Evolutionary conservation across 495 filamentous ascomycete species (phyloP).

Genomic region (Aspergillus biplanus): DNA sequence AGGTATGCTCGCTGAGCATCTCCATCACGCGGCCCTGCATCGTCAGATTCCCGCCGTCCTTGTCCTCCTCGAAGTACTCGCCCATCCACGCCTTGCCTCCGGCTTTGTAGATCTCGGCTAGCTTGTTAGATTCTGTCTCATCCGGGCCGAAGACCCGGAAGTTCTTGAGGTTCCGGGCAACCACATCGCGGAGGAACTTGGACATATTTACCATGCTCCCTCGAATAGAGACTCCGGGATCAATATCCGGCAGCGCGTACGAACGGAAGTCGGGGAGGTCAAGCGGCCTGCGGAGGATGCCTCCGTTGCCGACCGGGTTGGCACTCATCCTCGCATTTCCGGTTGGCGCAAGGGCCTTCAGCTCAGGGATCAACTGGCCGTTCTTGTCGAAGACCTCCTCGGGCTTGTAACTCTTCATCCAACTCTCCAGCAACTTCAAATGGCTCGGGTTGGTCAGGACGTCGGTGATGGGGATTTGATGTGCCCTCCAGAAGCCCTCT

Average conservation of each 20-base stretch:
- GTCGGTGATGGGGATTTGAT: conserved; percentile 72
- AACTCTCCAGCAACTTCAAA: conserved; percentile 64
- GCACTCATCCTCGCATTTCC: conserved; percentile 69
- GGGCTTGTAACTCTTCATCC: conserved; percentile 72
- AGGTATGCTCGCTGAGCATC: conserved; percentile 75
- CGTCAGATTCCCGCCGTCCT: conserved; percentile 68
- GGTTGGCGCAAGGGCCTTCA: conserved; percentile 62
- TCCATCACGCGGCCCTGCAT: conserved; percentile 72
- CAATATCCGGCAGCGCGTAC: conserved; percentile 59
- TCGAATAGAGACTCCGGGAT: conserved; percentile 51
- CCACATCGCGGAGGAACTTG: conserved; percentile 62
- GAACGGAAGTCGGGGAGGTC: conserved; percentile 66
- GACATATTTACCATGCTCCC: conserved; percentile 69
- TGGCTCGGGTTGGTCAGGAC: conserved; percentile 61
- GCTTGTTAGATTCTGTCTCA: conserved; percentile 78
- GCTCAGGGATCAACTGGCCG: conserved; percentile 60
- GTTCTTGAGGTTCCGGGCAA: conserved; percentile 59
- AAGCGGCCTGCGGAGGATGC: conserved; percentile 62
- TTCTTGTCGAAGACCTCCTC: conserved; percentile 63
- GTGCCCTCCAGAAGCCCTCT: conserved; percentile 72
- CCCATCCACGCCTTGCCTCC: conserved; percentile 79
- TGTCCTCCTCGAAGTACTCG: conserved; percentile 72
- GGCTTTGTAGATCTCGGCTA: conserved; percentile 65
- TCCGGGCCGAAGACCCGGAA: conserved; percentile 78
- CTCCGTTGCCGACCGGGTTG: conserved; percentile 74